These are phyloP conservation scores for Fusarium clavum DNA, from an alignment of 2,329 filamentous ascomycete species.

Conservation along the genomic window DNA sequence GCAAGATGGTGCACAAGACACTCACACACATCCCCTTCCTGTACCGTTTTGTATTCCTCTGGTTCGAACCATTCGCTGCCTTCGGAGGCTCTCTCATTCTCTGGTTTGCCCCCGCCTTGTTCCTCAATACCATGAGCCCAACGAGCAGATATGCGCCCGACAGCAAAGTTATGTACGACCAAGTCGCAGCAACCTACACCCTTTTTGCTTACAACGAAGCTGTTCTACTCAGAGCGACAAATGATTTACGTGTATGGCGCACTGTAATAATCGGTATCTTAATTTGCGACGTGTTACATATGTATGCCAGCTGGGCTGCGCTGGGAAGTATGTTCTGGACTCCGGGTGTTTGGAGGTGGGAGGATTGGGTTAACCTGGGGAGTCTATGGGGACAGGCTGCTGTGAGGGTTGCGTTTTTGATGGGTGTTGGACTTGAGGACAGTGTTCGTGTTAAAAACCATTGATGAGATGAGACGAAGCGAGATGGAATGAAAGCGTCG, in stretches of 20 bases:
- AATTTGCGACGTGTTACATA: conserved; percentile 30
- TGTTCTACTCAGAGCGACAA: conserved; percentile 17
- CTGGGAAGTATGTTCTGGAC: conserved; percentile 31
- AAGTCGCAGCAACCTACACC: conserved; percentile 31
- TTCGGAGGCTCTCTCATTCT: conserved; percentile 4
- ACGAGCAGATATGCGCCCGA: conserved; percentile 26
- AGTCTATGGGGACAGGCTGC: conserved; percentile 31
- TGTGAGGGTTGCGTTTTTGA: conserved; percentile 30
- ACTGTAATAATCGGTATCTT: conserved; percentile 16
- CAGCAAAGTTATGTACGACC: conserved; percentile 33
- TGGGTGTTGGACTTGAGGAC: conserved; percentile 13
- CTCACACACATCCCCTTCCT: conserved; percentile 19
- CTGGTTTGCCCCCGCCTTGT: conserved; percentile 9
- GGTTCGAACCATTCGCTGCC: conserved; percentile 26
- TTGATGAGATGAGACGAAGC: not conserved
- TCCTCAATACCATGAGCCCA: conserved; percentile 31
- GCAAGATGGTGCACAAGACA: not conserved
- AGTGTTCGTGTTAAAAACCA: not conserved
- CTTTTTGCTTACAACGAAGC: conserved; percentile 39
- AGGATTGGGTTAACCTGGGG: conserved; percentile 39
- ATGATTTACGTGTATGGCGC: conserved; percentile 28
- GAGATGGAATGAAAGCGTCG: rapidly evolving
- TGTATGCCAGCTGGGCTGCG: conserved; percentile 27
- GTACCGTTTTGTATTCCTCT: conserved; percentile 32
- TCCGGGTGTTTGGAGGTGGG: conserved; percentile 17